Evolutionary conservation across 2,329 filamentous ascomycete genomes (phyloP).

Genomic region (Xylaria sp.): DNA sequence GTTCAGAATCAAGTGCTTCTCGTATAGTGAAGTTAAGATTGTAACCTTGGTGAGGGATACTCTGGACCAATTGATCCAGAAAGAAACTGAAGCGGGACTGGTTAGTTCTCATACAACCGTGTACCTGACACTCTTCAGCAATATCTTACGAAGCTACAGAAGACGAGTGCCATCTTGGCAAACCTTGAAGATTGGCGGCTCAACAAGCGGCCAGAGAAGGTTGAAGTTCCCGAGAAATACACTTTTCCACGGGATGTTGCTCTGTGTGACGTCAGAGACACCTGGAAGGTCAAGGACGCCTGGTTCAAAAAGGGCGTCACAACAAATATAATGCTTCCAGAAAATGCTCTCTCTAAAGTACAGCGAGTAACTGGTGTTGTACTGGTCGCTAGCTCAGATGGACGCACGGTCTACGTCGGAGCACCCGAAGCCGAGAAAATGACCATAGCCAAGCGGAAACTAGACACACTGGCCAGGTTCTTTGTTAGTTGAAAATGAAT

Average conservation of each 20-base stretch:
- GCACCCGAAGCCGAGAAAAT: conserved; percentile 31
- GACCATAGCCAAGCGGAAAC: conserved; percentile 37
- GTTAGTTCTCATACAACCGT: conserved; percentile 18
- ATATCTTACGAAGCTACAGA: conserved; percentile 18
- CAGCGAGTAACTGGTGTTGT: conserved; percentile 35
- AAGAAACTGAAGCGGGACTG: conserved; percentile 18
- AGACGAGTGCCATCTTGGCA: conserved; percentile 12
- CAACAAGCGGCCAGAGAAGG: not conserved
- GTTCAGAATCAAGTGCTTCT: conserved; percentile 35
- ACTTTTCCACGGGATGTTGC: conserved; percentile 38
- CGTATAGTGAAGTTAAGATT: conserved; percentile 23
- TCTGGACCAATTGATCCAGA: conserved; percentile 28
- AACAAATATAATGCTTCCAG: conserved; percentile 24
- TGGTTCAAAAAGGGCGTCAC: conserved; percentile 18
- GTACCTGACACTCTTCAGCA: not conserved
- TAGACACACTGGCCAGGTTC: conserved; percentile 39
- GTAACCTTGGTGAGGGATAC: conserved; percentile 18
- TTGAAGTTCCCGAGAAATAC: conserved; percentile 23
- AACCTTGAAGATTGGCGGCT: conserved; percentile 27
- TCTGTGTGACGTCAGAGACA: conserved; percentile 12
- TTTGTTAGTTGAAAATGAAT: conserved; percentile 39
- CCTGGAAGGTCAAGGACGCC: conserved; percentile 36
- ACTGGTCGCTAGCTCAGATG: conserved; percentile 32
- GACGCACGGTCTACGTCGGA: conserved; percentile 39
- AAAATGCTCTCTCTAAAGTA: conserved; percentile 31